Evolutionary conservation across 2,329 filamentous ascomycete genomes (phyloP), one percentile per base, ranked within the genome.

Genomic region (Penicillium brevicompactum): DNA sequence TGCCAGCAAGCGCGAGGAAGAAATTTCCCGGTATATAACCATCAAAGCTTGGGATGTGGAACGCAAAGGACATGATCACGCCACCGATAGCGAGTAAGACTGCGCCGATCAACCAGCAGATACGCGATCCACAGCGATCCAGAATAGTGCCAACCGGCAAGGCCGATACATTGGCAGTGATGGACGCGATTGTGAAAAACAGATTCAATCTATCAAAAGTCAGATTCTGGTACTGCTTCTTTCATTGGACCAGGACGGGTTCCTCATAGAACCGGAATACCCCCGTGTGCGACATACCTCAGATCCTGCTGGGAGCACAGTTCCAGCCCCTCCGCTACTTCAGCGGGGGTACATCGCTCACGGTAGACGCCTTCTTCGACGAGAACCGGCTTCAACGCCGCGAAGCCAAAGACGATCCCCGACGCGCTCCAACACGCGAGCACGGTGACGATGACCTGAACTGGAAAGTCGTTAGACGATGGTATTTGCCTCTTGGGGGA

Each of bases 131-230:
- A 68, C 84, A 91, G 60, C 87, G 83, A 74, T 96, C 92, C 13
- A 96, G 84, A 24, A 96, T 87, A 5, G 90, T 89, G 22, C 92
- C 92, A 10, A 96, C 86, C 2, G 92, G 90, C 6, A 96, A 80
- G 11, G 92, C 92, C 40, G 87, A 90, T 11, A 96, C 88, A 67
- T 96, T 96, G 38, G 92, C 95, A 6, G 85, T 89, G 9, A 96
- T 91, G 13, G 91, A 92, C 11, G 92, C 92, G 40, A 92, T 83
- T 5, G 91, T 95, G 79, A 96, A 96, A 90, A 96, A 96, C 62
- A 96, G 78, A 71, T 96, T 96, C 53, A 96, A 82, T 56, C 80
- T 81, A 49, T 13, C n/a, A 5, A 16, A 13, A 50, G 18, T 66
- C 50, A 64, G 56, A 34, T 34, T 13, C 32, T 34, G 10, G 2